phyloP scores from a whole-genome alignment of 2,329 filamentous ascomycete genomes.

The Hypoxylon sp. region DNA sequence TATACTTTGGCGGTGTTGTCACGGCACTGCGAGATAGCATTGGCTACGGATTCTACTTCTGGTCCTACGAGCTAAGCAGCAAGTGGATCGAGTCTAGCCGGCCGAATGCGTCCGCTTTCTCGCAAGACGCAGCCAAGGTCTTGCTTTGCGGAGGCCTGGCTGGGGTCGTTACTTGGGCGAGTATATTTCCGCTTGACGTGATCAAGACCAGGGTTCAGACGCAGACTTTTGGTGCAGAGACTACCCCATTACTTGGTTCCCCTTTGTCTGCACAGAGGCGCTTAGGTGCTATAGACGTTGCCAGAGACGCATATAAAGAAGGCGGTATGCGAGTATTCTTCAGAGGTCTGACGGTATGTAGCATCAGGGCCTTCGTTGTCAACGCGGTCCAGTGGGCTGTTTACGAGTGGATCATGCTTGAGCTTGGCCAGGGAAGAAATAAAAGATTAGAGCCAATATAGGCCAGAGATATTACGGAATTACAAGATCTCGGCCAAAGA shows the following conservation, averaged over 20 bases:
- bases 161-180: constrained; percentile 89
- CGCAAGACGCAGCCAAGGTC: constrained; percentile 71
- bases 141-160: constrained; percentile 89
- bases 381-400: constrained; percentile 95
- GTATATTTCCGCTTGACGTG: constrained; percentile 91
- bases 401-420: constrained; percentile 88
- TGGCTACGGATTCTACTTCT: constrained; percentile 98
- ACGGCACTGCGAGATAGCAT: constrained; percentile 88
- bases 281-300: constrained; percentile 73
- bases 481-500: background rate
- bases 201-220: constrained; percentile 94
- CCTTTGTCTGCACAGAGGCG: constrained; percentile 49
- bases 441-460: constrained; percentile 39
- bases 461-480: background rate
- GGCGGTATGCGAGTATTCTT: constrained; percentile 77
- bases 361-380: constrained; percentile 87
- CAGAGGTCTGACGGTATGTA: constrained; percentile 83
- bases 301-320: constrained; percentile 74
- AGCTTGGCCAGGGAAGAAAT: constrained; percentile 60
- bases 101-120: constrained; percentile 41
- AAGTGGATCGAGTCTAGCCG: constrained; percentile 62
- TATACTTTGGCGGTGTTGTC: constrained; percentile 86
- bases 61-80: constrained; percentile 86
- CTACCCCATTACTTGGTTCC: constrained; percentile 54
- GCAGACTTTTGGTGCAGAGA: constrained; percentile 62